Base-by-base conservation (phyloP, 2,329 filamentous ascomycete genomes). In the Colletotrichum spaethianum region DNA sequence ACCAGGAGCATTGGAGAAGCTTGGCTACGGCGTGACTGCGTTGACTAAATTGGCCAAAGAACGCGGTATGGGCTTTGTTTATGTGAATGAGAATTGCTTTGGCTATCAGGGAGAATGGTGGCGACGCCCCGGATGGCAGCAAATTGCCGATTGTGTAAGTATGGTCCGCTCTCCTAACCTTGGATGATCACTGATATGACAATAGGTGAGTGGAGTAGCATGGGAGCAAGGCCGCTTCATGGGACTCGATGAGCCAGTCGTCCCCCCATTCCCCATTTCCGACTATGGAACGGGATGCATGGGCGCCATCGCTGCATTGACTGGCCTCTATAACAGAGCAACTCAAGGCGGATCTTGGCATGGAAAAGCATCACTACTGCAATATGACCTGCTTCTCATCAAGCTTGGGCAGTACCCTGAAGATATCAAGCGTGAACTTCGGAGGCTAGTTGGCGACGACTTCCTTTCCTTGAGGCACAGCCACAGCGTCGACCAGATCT, bases 221-320 rank as follows among this genome's bases (percentile, higher is more conserved):
- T 91, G 88, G 88, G 86, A 85, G n/a, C 90, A 92, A 75, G 90
- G 90, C n/a, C 78, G 81, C 9, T 89, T 89, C 74, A 91, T 92
- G 88, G 88, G 87, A 1, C 77, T 90, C 16, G 77, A 87, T 40
- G 91, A 92, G 76, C 91, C 91, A 20, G 87, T 93, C 1, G 89
- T 93, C 0, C 91, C 91, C 56, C 90, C 91, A 0, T 90, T 91
- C 70, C 89, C 89, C 38, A 90, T 90, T 74, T 89, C 87, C 28
- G 89, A 89, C 81, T 94, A 94, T 76, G 92, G 92, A 48, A 93
- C 92, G 0, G 92, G 92, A 38, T 93, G 91, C 77, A 91, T 93
- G 82, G 92, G 92, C 4, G 90, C 91, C 55, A 90, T 93, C 75
- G 90, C 91, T 4, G 91, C 91, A 0, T 79, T 94, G 44, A 86